These are phyloP conservation scores for Zoysia matrella DNA, from an alignment of 202 grass and related monocot species.

Conservation along the genomic window DNA sequence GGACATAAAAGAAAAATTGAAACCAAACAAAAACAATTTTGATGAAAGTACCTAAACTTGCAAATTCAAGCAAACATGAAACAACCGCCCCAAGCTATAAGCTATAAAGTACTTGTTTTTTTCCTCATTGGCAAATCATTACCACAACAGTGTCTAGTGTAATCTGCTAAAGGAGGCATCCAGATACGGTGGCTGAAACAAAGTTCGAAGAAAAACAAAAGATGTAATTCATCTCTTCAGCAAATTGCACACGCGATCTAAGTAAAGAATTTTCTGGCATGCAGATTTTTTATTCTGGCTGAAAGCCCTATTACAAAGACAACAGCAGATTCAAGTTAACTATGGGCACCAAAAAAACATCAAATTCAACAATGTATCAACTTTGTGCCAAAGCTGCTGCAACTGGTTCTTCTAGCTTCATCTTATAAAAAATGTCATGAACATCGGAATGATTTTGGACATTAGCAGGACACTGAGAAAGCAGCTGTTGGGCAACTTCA, in stretches of 20 bases:
- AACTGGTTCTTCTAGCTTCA: constrained; percentile 53
- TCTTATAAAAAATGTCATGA: constrained; percentile 60
- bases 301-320: constrained; percentile 41
- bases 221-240: constrained; percentile 31
- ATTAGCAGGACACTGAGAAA: constrained; percentile 67
- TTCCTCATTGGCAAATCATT: not conserved
- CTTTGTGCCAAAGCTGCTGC: constrained; percentile 48
- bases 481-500: constrained; percentile 65
- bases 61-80: not conserved
- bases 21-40: not conserved
- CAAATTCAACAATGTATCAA: constrained; percentile 4
- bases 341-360: constrained; percentile 9
- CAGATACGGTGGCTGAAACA: constrained; percentile 22
- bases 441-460: constrained; percentile 75
- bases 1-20: not conserved
- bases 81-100: not conserved
- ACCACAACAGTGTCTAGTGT: not conserved
- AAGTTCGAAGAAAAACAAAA: not conserved
- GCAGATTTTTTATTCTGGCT: constrained; percentile 31
- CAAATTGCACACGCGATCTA: constrained; percentile 2
- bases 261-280: constrained; percentile 38
- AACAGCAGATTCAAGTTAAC: constrained; percentile 41
- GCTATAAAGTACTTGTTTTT: not conserved
- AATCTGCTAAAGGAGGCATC: not conserved
- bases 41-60: not conserved